phyloP scores from a whole-genome alignment of 805 yeast genomes.

The Barnettozyma pratensis region DNA sequence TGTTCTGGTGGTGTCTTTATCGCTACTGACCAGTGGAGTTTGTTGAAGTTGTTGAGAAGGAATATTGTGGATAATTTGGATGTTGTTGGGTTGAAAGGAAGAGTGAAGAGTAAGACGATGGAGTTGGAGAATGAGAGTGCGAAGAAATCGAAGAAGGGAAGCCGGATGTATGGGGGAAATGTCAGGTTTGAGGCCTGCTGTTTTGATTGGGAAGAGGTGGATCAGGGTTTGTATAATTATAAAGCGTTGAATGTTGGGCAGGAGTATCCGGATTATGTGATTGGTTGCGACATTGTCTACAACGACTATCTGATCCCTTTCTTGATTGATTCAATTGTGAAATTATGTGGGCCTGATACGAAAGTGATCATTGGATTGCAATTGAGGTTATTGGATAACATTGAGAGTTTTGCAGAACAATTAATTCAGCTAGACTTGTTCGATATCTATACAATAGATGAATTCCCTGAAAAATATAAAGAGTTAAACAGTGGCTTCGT shows the following conservation, averaged over 20 bases:
- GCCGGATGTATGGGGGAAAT: background rate
- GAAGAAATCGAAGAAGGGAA: background rate
- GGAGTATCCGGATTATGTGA: conserved; percentile 37
- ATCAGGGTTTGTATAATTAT: conserved; percentile 28
- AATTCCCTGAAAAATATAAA: conserved; percentile 29
- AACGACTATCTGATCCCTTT: conserved; percentile 52
- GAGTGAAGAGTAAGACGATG: background rate
- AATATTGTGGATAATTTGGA: conserved; percentile 41
- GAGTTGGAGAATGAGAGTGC: background rate
- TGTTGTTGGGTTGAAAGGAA: conserved; percentile 11
- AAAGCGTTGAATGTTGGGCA: conserved; percentile 7
- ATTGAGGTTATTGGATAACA: conserved; percentile 45
- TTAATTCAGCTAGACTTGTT: conserved; percentile 28
- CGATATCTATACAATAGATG: conserved; percentile 27
- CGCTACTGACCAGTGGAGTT: conserved; percentile 54
- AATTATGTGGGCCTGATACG: conserved; percentile 30
- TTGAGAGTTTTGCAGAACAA: conserved; percentile 40
- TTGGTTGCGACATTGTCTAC: conserved; percentile 65
- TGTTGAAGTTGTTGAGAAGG: conserved; percentile 42
- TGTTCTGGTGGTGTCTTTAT: conserved; percentile 30
- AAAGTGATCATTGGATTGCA: conserved; percentile 45
- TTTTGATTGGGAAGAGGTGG: conserved; percentile 57
- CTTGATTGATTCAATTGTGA: conserved; percentile 39
- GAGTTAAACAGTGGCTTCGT: conserved; percentile 34
- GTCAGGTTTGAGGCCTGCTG: conserved; percentile 39